Conservation (phyloP, 768 basidiomycete species). For the Tulasnella sp. region DNA sequence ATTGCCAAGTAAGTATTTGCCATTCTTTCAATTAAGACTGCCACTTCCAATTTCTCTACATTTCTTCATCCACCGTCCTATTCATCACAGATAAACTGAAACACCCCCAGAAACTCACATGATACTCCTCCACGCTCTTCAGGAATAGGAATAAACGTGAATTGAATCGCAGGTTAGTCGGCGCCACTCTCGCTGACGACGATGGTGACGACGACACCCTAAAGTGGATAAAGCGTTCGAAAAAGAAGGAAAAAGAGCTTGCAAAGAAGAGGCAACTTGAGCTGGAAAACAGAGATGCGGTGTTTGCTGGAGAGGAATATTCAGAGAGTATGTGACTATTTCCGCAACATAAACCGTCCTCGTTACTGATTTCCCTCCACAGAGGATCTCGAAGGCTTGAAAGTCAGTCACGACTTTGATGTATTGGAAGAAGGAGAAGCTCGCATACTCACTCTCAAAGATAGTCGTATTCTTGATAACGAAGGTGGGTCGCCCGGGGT, state of each 20-base stretch:
- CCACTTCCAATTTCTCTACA: slow-evolving; percentile 11
- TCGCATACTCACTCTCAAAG: slow-evolving; percentile 92
- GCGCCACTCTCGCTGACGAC: slow-evolving; percentile 82
- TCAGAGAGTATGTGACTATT: slow-evolving; percentile 59
- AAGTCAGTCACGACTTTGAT: slow-evolving; percentile 91
- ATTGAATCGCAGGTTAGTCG: slow-evolving; percentile 83
- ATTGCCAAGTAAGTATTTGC: slow-evolving; percentile 77
- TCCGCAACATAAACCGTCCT: background rate
- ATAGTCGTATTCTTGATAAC: slow-evolving; percentile 85
- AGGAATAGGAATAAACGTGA: slow-evolving; percentile 92
- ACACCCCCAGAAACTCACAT: slow-evolving; percentile 26
- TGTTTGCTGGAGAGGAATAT: slow-evolving; percentile 55
- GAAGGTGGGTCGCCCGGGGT: slow-evolving; percentile 48
- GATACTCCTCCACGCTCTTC: slow-evolving; percentile 33
- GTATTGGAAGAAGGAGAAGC: slow-evolving; percentile 88
- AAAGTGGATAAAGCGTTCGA: slow-evolving; percentile 84
- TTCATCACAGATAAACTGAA: background rate
- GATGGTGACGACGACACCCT: slow-evolving; percentile 60
- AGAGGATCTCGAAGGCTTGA: slow-evolving; percentile 88
- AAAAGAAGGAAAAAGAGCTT: slow-evolving; percentile 83
- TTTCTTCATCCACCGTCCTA: background rate
- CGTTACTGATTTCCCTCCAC: slow-evolving; percentile 11
- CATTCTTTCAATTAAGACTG: slow-evolving; percentile 9
- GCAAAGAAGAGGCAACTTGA: slow-evolving; percentile 72
- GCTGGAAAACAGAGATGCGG: slow-evolving; percentile 64